Conservation (phyloP, 192 early-diverging fungal genomes). For the Coemansia sp. region DNA sequence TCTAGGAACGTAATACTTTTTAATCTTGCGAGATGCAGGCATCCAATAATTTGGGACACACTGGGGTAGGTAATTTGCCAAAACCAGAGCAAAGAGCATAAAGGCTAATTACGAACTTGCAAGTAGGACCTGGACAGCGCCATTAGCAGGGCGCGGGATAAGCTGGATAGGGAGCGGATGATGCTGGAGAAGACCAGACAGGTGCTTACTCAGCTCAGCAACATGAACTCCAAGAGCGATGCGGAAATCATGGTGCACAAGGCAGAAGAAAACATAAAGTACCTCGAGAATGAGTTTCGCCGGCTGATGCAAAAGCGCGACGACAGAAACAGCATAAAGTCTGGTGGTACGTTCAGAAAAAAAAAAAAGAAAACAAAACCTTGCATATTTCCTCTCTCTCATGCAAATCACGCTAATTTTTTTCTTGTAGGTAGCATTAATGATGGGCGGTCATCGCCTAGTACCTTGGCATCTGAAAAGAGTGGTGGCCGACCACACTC, state of each 20-base stretch:
- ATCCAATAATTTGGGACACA: constrained; percentile 37
- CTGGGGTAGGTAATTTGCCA: constrained; percentile 33
- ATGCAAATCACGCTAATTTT: background rate
- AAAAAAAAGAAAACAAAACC: background rate
- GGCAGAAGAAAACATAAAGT: constrained; percentile 66
- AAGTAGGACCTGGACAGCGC: constrained; percentile 59
- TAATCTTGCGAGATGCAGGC: constrained; percentile 25
- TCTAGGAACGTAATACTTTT: background rate
- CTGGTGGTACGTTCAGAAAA: constrained; percentile 23
- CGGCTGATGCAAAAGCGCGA: constrained; percentile 60
- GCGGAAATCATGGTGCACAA: constrained; percentile 72
- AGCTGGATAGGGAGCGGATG: constrained; percentile 71
- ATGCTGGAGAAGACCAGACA: constrained; percentile 70
- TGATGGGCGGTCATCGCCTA: constrained; percentile 19
- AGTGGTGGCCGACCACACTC: constrained; percentile 29
- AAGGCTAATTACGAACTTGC: background rate
- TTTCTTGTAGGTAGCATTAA: constrained; percentile 18
- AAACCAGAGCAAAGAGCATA: background rate
- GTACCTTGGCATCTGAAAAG: constrained; percentile 19
- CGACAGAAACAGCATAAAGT: constrained; percentile 50
- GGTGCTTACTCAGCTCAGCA: constrained; percentile 68
- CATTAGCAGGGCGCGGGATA: constrained; percentile 66
- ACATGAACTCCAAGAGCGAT: constrained; percentile 67
- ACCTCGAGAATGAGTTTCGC: constrained; percentile 64
- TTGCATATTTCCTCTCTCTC: background rate